Evolutionary conservation across 345 rosid species (phyloP), one percentile per base, ranked within the genome.

Genomic region (Eutrema japonicum): DNA sequence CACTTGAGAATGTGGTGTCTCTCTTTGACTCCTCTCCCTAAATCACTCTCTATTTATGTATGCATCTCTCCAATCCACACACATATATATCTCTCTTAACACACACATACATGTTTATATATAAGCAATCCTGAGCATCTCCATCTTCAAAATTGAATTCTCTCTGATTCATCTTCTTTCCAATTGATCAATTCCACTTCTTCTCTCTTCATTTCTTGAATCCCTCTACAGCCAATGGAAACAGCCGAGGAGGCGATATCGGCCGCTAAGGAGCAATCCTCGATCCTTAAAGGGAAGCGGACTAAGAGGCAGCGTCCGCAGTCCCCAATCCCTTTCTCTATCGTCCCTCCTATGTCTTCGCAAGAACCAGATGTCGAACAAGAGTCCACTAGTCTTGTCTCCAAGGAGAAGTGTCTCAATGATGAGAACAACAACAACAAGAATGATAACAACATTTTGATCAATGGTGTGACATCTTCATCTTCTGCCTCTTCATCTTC

Each of bases 291-390:
- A 82, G 93, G 96, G 48, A 91, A 89, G 82, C 40, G 96, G 59
- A 94, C 97, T 7, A 94, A 94, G 79, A 71, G 98, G 18, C 88
- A 78, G 13, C 82, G 93, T 70, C 83, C 83, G 4, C 87, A 79
- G 41, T 93, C 97, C 1, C 91, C 90, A 0, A 77, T 81, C 66
- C 87, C 83, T 61, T 81, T 80, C 30, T 69, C 83, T 53, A 45
- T 78, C 2, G 32, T 83, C 8, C 65, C 78, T 80, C 72, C 88
- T 77, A 38, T 81, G 67, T 68, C 79, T 27, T 60, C 37, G 0
- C 70, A 63, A 54, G 79, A 68, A 54, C 65, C 50, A 1, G 65
- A 68, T 76, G 10, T 46, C 56, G 33, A 46, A 66, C 29, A 33
- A 80, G 14, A 57, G 79, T 77, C 82, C 73, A 6, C 72, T 50